Evolutionary conservation across 108 stramenopile species (phyloP).

Genomic region (Cyclostephanos tholiformis): DNA sequence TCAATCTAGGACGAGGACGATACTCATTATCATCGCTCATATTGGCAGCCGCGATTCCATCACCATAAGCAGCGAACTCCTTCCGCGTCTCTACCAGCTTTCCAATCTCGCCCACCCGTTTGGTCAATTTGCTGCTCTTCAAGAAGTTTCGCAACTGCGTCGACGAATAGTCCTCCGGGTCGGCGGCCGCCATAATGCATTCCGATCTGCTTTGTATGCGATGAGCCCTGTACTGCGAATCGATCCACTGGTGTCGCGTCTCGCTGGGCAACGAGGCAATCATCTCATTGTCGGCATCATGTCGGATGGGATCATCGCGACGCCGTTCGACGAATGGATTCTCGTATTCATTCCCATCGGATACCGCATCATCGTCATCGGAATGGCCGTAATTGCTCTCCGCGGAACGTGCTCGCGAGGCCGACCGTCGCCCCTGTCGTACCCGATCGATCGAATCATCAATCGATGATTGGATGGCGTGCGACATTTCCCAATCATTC

Average conservation of each 20-base stretch:
- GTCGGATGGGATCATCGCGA: neutral
- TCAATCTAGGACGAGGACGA: neutral
- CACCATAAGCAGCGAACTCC: constrained; percentile 18
- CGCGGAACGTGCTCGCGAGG: neutral
- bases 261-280: constrained; percentile 76
- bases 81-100: constrained; percentile 24
- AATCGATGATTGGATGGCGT: constrained; percentile 43
- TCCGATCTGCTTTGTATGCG: constrained; percentile 84
- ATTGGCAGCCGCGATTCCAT: neutral
- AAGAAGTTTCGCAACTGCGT: constrained; percentile 93
- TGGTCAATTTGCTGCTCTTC: constrained; percentile 65
- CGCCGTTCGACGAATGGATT: constrained; percentile 12
- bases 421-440: constrained; percentile 2
- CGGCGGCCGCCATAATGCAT: constrained; percentile 91
- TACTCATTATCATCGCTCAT: constrained; percentile 1
- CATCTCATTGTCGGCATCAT: constrained; percentile 41
- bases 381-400: constrained; percentile 15
- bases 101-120: constrained; percentile 49
- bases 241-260: constrained; percentile 58
- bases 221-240: constrained; percentile 60
- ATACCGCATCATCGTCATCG: constrained; percentile 6
- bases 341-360: neutral
- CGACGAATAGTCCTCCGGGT: constrained; percentile 85
- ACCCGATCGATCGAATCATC: constrained; percentile 41
- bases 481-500: constrained; percentile 53